Evolutionary conservation across 2,329 filamentous ascomycete genomes (phyloP).

Genomic region (Calonectria leucothoes): DNA sequence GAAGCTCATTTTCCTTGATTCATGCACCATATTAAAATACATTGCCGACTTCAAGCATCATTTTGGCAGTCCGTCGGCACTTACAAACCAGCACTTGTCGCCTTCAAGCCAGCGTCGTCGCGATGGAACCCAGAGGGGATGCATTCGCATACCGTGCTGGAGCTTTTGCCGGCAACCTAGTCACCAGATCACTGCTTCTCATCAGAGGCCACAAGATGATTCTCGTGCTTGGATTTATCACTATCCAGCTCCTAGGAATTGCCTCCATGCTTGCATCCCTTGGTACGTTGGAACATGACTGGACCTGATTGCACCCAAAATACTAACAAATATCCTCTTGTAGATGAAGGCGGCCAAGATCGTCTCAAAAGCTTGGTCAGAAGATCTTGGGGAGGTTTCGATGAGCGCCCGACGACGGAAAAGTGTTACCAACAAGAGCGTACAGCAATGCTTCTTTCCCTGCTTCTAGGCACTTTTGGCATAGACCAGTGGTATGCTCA

Average conservation of each 20-base stretch:
- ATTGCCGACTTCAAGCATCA: too few species aligned
- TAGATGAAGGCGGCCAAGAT: not conserved
- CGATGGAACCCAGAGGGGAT: not conserved
- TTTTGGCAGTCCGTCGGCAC: too few species aligned
- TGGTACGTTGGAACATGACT: not conserved
- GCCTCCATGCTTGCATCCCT: not conserved
- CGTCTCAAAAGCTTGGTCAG: not conserved
- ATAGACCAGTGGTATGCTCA: conserved; percentile 36
- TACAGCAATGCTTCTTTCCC: conserved; percentile 32
- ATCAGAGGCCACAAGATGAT: not conserved
- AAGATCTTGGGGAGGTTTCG: conserved; percentile 29
- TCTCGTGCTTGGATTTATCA: not conserved
- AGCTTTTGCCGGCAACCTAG: not conserved
- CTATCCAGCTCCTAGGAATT: not conserved
- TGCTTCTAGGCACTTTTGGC: conserved; percentile 25
- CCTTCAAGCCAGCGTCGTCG: not conserved
- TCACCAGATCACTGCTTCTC: not conserved
- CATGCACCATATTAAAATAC: too few species aligned
- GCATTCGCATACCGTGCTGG: not conserved
- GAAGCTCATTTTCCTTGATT: too few species aligned
- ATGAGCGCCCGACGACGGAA: conserved; percentile 23
- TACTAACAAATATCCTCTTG: not conserved
- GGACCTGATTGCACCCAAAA: not conserved
- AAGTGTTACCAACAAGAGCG: conserved; percentile 37
- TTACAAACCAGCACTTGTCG: not conserved